Percentiles rank a stretch among this genome's conserved stretches.
Conservation (phyloP, 1,139 yeast species). For the Pneumocystis canis region DNA sequence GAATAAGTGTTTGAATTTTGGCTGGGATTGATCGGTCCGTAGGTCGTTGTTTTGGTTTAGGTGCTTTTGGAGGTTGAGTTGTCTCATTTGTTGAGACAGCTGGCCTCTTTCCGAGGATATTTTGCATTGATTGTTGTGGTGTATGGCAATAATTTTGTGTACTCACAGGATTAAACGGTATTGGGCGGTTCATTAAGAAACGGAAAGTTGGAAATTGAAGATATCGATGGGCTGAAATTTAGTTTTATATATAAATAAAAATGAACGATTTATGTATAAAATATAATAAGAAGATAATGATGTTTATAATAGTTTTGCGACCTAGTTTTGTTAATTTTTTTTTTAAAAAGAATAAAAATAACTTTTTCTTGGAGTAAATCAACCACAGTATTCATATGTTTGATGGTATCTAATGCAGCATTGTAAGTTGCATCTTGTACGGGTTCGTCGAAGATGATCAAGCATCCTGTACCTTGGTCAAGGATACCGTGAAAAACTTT, state of each 20-base stretch:
- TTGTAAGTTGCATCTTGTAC: slow-evolving; percentile 79
- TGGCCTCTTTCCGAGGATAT: not conserved
- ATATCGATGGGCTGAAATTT: not conserved
- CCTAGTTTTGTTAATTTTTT: not conserved
- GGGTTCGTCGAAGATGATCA: slow-evolving; percentile 81
- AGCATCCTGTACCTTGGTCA: slow-evolving; percentile 98
- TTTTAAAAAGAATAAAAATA: not conserved
- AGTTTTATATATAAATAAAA: not conserved
- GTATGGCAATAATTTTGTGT: not conserved
- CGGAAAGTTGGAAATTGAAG: not conserved
- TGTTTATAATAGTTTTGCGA: not conserved
- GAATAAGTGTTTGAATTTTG: slow-evolving; percentile 45
- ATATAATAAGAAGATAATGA: not conserved
- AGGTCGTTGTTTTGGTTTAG: not conserved
- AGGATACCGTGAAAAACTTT: slow-evolving; percentile 87
- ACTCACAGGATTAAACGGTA: not conserved
- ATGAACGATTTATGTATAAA: not conserved
- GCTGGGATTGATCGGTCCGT: slow-evolving; percentile 3
- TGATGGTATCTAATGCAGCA: slow-evolving; percentile 71
- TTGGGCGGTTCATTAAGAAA: not conserved
- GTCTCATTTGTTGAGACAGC: not conserved
- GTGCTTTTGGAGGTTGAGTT: not conserved
- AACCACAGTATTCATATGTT: slow-evolving; percentile 75
- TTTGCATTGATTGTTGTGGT: not conserved
- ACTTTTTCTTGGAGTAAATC: slow-evolving; percentile 85